Base-by-base conservation (phyloP, 192 early-diverging fungal species). In the Mortierella claussenii region DNA sequence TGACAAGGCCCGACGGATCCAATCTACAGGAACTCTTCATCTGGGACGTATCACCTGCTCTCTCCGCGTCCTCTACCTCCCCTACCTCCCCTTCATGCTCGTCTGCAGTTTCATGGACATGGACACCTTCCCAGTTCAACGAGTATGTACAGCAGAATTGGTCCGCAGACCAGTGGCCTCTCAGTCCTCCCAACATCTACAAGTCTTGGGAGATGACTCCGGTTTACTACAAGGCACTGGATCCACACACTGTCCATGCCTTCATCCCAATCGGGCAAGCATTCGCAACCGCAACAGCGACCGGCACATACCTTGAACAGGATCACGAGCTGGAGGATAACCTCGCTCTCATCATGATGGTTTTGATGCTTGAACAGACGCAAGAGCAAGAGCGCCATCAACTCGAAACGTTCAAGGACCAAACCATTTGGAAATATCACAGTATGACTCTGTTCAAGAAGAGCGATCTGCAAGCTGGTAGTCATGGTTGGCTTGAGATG, bases 371-470 rank as follows among this genome's bases (percentile, higher is more conserved):
- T 23, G 10, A 40, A 7, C 43, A 53, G 24, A 34, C 49, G n/a
- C n/a, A n/a, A n/a, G n/a, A n/a, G n/a, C n/a, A n/a, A n/a, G n/a
- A n/a, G n/a, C n/a, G n/a, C n/a, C n/a, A n/a, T n/a, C n/a, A n/a
- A 18, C 49, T 46, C 21, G 49, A 36, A 32, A 48, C 44, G 13
- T 18, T 50, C 8, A 46, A 49, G 40, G 52, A 45, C 20, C 40
- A 57, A 33, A 18, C 55, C n/a, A n/a, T 45, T 21, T 76, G 71
- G 71, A 65, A 43, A 49, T 76, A 76, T 24, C 71, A 76, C 28
- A 66, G 67, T 28, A 66, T 76, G 32, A n/a, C 45, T 3, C 18
- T 46, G 4, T 7, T 55, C 0, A 12, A 15, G 27, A 50, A 54
- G 42, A 42, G 27, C 7, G 42, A 55, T 23, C 58, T 76, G 20